Evolutionary conservation across 805 yeast species (phyloP).

Genomic region (Candida tibetensis): DNA sequence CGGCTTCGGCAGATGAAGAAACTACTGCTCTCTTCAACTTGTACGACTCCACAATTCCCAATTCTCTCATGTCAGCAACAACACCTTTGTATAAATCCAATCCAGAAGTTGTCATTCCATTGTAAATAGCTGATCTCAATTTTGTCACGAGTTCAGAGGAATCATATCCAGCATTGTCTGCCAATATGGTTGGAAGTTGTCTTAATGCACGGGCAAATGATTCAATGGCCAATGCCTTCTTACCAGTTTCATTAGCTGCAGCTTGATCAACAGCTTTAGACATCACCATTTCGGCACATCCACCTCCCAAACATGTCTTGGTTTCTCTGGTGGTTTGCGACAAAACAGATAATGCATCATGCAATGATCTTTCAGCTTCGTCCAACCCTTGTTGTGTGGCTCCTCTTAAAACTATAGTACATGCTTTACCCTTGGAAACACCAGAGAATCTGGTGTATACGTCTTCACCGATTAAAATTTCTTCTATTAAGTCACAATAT

Average conservation of each 20-base stretch:
- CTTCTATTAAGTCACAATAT: conserved; percentile 85
- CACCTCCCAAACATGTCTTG: conserved; percentile 91
- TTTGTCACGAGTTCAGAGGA: conserved; percentile 89
- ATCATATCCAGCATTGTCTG: conserved; percentile 97
- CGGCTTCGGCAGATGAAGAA: conserved; percentile 95
- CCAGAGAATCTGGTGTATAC: conserved; percentile 91
- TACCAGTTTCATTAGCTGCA: conserved; percentile 90
- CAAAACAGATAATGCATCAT: conserved; percentile 92
- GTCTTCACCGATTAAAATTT: conserved; percentile 90
- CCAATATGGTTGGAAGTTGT: conserved; percentile 91
- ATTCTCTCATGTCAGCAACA: conserved; percentile 90
- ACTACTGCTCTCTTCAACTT: conserved; percentile 93
- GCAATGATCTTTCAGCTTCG: conserved; percentile 57
- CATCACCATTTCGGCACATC: conserved; percentile 88
- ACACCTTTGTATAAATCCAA: conserved; percentile 80
- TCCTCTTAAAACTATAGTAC: conserved; percentile 85
- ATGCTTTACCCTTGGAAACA: conserved; percentile 91
- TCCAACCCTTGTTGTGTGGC: conserved; percentile 47
- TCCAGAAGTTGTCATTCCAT: conserved; percentile 90
- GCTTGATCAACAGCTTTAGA: conserved; percentile 92
- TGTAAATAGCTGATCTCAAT: conserved; percentile 84
- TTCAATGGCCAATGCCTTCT: conserved; percentile 90
- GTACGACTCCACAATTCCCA: conserved; percentile 89
- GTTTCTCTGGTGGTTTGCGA: conserved; percentile 94
- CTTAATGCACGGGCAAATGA: conserved; percentile 92